Conservation (phyloP, 1,284 basidiomycete genomes). For the Ceratobasidium sp. region DNA sequence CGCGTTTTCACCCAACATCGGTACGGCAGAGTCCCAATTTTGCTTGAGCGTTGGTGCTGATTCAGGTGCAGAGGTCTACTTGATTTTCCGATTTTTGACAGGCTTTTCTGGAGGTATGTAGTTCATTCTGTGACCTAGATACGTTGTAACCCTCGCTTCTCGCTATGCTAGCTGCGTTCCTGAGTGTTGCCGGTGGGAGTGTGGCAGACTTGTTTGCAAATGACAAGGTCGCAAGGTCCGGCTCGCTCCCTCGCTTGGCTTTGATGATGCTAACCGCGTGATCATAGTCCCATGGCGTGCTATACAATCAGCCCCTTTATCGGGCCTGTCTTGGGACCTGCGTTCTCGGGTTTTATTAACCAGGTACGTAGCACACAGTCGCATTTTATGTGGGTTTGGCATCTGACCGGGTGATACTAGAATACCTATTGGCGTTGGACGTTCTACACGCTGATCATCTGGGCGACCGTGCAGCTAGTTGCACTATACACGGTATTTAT, state of each 20-base stretch:
- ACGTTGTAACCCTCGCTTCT: not conserved
- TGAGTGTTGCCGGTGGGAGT: constrained; percentile 62
- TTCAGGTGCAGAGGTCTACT: constrained; percentile 63
- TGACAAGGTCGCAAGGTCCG: constrained; percentile 58
- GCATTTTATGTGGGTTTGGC: constrained; percentile 45
- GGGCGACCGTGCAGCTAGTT: constrained; percentile 46
- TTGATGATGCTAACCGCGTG: not conserved
- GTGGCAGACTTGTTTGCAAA: constrained; percentile 61
- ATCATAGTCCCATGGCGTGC: constrained; percentile 59
- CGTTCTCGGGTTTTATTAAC: constrained; percentile 48
- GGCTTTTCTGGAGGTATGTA: constrained; percentile 58
- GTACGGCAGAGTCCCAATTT: constrained; percentile 58
- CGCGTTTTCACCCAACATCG: constrained; percentile 73
- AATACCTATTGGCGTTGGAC: constrained; percentile 63
- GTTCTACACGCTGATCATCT: constrained; percentile 60
- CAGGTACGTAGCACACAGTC: constrained; percentile 42
- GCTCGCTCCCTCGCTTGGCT: constrained; percentile 11
- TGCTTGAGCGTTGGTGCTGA: constrained; percentile 43
- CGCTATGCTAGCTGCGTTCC: constrained; percentile 56
- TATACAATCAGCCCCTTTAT: constrained; percentile 59
- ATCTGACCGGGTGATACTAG: constrained; percentile 51
- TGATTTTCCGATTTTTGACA: constrained; percentile 67
- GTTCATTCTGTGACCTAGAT: not conserved
- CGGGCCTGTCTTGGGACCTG: constrained; percentile 58
- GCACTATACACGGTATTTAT: constrained; percentile 44